Conservation (phyloP, 1,139 yeast genomes). For the Saccharomyces hybrid region DNA sequence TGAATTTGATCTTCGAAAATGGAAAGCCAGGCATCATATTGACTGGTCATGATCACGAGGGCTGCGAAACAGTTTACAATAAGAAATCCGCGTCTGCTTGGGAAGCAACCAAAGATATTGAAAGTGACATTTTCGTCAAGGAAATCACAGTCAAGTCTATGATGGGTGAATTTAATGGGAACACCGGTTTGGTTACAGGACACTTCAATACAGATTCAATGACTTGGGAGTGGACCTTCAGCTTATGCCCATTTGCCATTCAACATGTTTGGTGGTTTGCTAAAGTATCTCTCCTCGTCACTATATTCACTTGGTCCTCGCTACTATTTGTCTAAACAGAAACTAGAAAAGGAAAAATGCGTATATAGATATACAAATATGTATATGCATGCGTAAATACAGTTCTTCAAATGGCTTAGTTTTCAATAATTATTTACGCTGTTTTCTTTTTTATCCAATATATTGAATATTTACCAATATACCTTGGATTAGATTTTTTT, state of each 20-base stretch:
- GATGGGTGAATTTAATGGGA: conserved; percentile 96
- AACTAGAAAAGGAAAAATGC: not conserved
- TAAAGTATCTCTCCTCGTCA: conserved; percentile 46
- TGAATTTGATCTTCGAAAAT: conserved; percentile 61
- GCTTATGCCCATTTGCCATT: conserved; percentile 72
- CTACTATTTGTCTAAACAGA: not conserved
- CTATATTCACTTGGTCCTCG: conserved; percentile 30
- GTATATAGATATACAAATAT: not conserved
- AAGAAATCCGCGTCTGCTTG: conserved; percentile 40
- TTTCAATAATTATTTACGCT: not conserved
- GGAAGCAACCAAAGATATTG: conserved; percentile 45
- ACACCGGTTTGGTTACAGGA: conserved; percentile 78
- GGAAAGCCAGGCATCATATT: conserved; percentile 67
- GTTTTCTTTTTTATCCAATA: no score
- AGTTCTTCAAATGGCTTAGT: not conserved
- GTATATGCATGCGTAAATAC: not conserved
- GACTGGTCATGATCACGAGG: conserved; percentile 96
- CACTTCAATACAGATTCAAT: conserved; percentile 38
- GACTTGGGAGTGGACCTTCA: conserved; percentile 61
- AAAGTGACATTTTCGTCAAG: conserved; percentile 38
- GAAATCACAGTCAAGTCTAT: conserved; percentile 85
- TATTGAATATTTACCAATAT: not conserved
- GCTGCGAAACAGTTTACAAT: conserved; percentile 68
- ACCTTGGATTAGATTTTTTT: not conserved
- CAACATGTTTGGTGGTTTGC: conserved; percentile 97